Evolutionary conservation across 2,329 filamentous ascomycete genomes (phyloP), one percentile per base, ranked within the genome.

Genomic region (Paecilomyces sp.): DNA sequence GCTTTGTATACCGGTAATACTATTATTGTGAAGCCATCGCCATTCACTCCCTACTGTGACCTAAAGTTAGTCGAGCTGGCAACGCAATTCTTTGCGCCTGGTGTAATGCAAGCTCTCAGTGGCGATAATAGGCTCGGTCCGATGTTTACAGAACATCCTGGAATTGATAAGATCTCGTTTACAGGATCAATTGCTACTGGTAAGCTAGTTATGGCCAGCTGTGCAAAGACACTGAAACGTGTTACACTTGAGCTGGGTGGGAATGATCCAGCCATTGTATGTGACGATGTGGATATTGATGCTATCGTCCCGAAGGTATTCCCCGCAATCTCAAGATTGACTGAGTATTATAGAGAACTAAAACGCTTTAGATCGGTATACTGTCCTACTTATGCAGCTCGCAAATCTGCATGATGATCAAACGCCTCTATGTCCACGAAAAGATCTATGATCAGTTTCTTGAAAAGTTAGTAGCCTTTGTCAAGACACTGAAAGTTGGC

Each of bases 1-100:
- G 22, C 22, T 22, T 22, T 22, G 22, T 22, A 22, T 22, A 22
- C 22, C 22, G 22, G 22, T 22, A 22, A 22, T 22, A 22, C 22
- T 22, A 34, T 34, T 34, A 34, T 34, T 34, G 31, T 34, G 8
- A 34, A 34, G 12, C 31, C 31, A 34, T 34, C 31, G 31, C 58
- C 67, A 56, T 68, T 66, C 55, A 62, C 65, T 8, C 66, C 66
- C 3, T 63, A 63, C 54, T 79, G 77, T 1, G 74, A 75, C 3
- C 74, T 89, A 36, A 88, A 88, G 70, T 66, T 86, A n/a, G 81
- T 78, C 11, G 84, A 88, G 70, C 68, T 88, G 1, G 83, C 79
- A 0, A 78, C 82, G 59, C 68, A 79, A 24, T 75, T 86, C 71
- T 84, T 88, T 71, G 84, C 84, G 1, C 80, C 83, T 0, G 86